Evolutionary conservation across 2,329 filamentous ascomycete genomes (phyloP), one percentile per base, ranked within the genome.

Genomic region (Penicillium brevicompactum): DNA sequence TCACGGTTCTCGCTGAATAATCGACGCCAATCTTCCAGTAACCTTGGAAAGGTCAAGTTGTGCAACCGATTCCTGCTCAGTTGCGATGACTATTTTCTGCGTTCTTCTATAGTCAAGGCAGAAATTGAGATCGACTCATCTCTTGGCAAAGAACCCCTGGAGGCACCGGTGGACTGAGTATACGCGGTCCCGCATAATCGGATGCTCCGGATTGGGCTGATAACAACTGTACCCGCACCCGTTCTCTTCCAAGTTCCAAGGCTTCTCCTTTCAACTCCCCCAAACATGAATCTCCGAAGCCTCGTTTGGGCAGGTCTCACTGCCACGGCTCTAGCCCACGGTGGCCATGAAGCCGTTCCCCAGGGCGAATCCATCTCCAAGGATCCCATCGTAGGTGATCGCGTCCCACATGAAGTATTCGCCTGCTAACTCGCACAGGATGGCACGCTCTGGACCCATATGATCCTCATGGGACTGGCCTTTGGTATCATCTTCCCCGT

Each of bases 401-500:
- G 64, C 18, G 3, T 18, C 7, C n/a, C 2, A 10, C 27, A 7
- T 9, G 32, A 24, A 16, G 5, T 11, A 38, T 22, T 45, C 5
- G 13, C 31, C 27, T 21, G 4, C 30, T 59, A 48, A 57, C 51
- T 30, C 13, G 27, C 24, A 13, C 64, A 84, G 80, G 94, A 97
- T 73, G 83, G 87, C 41, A 91, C 87, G 67, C 76, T 99, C 84
- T 99, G 94, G 94, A 82, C 88, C 64, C 94, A 99, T 76, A 97
- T 99, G 68, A 82, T 96, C 57, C 75, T 96, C 44, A 92, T 96
- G 82, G 88, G 87, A 72, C 70, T 94, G 55, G 86, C 92, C 55
- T 97, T 95, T 80, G 94, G 94, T 58, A 82, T 99, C 64, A 84
- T 97, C 56, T 97, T 96, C 69, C 94, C 94, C 10, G 82, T 91